These are phyloP conservation scores for Paramecium primaurelia DNA, from an alignment of 73 alveolate genomes.

Conservation along the genomic window DNA sequence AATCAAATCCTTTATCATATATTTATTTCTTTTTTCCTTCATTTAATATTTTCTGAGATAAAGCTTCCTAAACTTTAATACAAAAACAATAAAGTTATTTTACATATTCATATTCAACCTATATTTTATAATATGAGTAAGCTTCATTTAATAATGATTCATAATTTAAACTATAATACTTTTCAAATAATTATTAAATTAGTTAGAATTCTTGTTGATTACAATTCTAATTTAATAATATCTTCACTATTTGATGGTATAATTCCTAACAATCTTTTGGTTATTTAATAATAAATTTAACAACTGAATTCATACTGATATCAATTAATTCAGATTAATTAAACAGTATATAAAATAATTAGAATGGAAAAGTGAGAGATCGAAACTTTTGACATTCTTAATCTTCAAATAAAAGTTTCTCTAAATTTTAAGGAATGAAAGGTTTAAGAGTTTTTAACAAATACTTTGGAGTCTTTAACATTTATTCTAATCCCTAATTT, in stretches of 20 bases:
- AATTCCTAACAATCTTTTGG: background rate
- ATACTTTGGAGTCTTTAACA: background rate
- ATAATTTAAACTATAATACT: background rate
- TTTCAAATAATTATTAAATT: background rate
- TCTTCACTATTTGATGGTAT: background rate
- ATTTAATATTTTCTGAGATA: background rate
- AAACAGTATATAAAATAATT: background rate
- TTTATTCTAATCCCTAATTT: background rate
- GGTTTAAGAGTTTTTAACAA: background rate
- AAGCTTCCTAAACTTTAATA: background rate
- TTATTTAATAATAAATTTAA: background rate
- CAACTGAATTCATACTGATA: background rate
- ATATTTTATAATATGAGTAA: background rate
- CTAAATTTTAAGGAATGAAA: background rate
- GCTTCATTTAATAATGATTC: background rate
- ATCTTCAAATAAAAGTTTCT: background rate
- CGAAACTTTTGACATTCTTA: background rate
- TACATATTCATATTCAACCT: background rate
- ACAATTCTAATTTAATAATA: background rate
- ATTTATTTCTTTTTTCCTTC: background rate
- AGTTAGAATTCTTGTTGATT: background rate
- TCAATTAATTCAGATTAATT: background rate
- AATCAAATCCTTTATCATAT: conserved; percentile 21
- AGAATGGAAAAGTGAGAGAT: background rate
- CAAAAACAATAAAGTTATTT: background rate